Percentiles rank a stretch among this genome's conserved stretches.
phyloP scores from a whole-genome alignment of 192 early-diverging fungal genomes.

The Linderina pennispora region DNA sequence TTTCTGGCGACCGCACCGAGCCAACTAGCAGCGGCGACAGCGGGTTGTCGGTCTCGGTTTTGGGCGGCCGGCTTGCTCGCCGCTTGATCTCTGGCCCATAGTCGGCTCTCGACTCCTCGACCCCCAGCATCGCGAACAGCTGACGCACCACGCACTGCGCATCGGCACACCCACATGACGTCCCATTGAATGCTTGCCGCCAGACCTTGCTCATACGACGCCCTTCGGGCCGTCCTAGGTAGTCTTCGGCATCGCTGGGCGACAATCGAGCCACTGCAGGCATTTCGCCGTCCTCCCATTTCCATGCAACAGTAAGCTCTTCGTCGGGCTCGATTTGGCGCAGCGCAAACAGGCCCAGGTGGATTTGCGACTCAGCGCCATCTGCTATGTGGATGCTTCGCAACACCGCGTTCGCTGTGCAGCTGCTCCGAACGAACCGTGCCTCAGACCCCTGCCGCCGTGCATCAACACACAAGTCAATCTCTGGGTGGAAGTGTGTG shows the following conservation, averaged over 20 bases:
- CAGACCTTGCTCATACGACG: constrained; percentile 47
- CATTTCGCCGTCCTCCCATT: constrained; percentile 54
- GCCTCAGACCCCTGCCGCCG: constrained; percentile 62
- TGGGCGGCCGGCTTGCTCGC: constrained; percentile 20
- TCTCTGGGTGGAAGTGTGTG: constrained; percentile 58
- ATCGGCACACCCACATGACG: constrained; percentile 31
- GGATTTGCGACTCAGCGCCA: constrained; percentile 47
- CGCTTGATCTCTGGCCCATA: constrained; percentile 7
- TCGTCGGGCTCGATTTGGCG: constrained; percentile 52
- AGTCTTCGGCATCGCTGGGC: constrained; percentile 29
- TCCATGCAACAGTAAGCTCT: constrained; percentile 67
- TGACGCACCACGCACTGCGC: constrained; percentile 23
- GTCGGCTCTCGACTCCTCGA: constrained; percentile 27
- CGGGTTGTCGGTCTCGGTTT: not conserved
- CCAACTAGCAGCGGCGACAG: constrained; percentile 2
- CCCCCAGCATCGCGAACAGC: constrained; percentile 40
- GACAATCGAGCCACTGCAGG: constrained; percentile 34
- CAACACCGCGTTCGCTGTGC: constrained; percentile 58
- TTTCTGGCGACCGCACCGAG: constrained; percentile 14
- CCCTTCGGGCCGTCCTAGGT: constrained; percentile 38
- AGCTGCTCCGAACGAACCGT: constrained; percentile 61
- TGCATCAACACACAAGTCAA: constrained; percentile 66
- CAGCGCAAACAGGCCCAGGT: constrained; percentile 62
- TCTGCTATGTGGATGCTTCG: constrained; percentile 51
- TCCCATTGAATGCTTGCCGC: constrained; percentile 45